A percentile compares a stretch with the other conserved stretches of the same genome.
Evolutionary conservation across 1,139 yeast species (phyloP).

Genomic region (Hansenula lynferdii): DNA sequence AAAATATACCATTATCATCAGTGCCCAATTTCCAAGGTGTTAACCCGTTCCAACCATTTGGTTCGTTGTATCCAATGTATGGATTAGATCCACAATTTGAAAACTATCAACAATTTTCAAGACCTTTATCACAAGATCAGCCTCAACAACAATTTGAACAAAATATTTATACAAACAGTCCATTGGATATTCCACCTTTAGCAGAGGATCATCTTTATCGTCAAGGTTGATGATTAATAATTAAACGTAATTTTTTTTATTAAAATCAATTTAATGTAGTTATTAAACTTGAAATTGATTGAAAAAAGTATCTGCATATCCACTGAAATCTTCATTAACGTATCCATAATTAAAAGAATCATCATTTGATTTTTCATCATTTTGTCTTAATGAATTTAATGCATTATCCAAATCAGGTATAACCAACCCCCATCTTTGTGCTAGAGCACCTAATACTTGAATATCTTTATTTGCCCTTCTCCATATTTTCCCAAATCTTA

Average conservation of each 20-base stretch:
- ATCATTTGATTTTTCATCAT: neutral
- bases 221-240: no score
- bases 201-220: neutral
- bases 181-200: neutral
- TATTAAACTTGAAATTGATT: neutral
- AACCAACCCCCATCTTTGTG: slow-evolving; percentile 21
- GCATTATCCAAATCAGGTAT: slow-evolving; percentile 10
- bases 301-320: neutral
- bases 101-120: no score
- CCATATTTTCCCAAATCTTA: slow-evolving; percentile 21
- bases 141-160: no score
- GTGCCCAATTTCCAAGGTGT: neutral
- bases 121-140: no score
- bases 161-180: neutral
- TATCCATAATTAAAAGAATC: slow-evolving; percentile 1
- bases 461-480: slow-evolving; percentile 24
- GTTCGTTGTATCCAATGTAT: neutral
- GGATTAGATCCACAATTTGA: neutral
- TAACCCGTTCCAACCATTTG: neutral
- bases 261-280: no score
- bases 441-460: slow-evolving; percentile 18
- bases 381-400: neutral
- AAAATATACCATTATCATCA: no score
- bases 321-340: neutral
- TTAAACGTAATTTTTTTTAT: no score